Conservation (phyloP, 352 stramenopile species). For the Globisporangium uncinulatum region DNA sequence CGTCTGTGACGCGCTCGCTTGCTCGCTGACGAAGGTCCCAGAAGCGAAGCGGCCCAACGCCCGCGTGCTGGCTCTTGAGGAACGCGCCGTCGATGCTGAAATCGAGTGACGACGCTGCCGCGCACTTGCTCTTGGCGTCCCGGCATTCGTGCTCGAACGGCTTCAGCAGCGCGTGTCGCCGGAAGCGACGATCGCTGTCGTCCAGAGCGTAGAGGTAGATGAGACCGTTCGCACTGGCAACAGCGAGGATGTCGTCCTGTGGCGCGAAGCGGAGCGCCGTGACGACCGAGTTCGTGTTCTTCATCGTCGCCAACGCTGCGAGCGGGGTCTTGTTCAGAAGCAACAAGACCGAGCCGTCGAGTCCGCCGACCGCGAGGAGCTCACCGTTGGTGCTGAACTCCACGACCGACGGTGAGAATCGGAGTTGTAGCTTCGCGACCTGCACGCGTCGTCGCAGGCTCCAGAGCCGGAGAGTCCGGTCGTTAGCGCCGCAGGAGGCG, state of each 20-base stretch:
- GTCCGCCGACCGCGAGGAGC: constrained; percentile 42
- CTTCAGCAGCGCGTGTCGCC: constrained; percentile 53
- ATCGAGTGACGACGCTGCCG: constrained; percentile 36
- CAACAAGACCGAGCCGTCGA: constrained; percentile 50
- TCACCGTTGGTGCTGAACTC: constrained; percentile 48
- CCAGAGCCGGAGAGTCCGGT: constrained; percentile 47
- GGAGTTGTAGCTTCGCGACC: constrained; percentile 19
- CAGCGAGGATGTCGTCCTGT: constrained; percentile 35
- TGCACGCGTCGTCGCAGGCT: constrained; percentile 40
- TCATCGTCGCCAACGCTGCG: constrained; percentile 41
- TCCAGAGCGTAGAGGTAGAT: constrained; percentile 72
- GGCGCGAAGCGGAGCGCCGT: constrained; percentile 43
- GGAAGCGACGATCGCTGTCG: constrained; percentile 19
- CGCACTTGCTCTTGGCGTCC: neutral
- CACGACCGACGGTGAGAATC: constrained; percentile 19
- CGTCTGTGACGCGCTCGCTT: constrained; percentile 42
- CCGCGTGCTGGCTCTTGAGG: constrained; percentile 48
- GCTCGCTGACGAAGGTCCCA: constrained; percentile 55
- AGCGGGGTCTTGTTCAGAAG: constrained; percentile 15
- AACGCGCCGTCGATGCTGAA: constrained; percentile 60
- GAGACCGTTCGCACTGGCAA: constrained; percentile 51
- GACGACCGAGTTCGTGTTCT: constrained; percentile 48
- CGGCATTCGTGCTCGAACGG: constrained; percentile 22
- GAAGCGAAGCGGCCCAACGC: constrained; percentile 24
- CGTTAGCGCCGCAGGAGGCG: constrained; percentile 35